phyloP scores from a whole-genome alignment of 495 filamentous ascomycete genomes.

The Talaromyces trachyspermus region DNA sequence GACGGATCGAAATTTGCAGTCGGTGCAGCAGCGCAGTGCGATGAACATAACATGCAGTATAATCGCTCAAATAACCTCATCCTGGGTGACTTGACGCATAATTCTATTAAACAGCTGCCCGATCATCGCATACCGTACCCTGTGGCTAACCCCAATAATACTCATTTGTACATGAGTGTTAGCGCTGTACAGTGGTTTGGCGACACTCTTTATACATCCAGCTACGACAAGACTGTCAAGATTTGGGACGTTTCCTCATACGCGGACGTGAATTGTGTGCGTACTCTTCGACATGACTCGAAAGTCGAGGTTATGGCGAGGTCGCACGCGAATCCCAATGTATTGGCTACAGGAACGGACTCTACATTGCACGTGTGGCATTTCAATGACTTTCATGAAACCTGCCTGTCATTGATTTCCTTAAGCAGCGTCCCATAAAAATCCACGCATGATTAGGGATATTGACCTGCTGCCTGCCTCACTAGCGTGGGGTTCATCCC shows the following conservation, averaged over 20 bases:
- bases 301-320: constrained; percentile 66
- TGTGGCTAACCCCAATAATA: constrained; percentile 48
- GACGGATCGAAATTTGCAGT: constrained; percentile 42
- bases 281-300: constrained; percentile 55
- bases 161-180: constrained; percentile 69
- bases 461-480: constrained; percentile 55
- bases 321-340: constrained; percentile 29
- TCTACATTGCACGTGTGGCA: constrained; percentile 28
- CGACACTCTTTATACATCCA: constrained; percentile 61
- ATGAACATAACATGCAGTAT: constrained; percentile 73
- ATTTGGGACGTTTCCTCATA: constrained; percentile 53
- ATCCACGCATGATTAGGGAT: constrained; percentile 34
- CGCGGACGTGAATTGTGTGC: constrained; percentile 27
- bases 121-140: constrained; percentile 61
- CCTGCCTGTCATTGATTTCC: constrained; percentile 13
- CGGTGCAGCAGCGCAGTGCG: constrained; percentile 67
- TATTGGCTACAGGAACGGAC: constrained; percentile 46
- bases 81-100: constrained; percentile 52
- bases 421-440: background rate
- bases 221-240: constrained; percentile 75
- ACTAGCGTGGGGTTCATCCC: constrained; percentile 60
- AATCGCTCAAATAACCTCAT: constrained; percentile 74
- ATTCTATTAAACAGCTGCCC: constrained; percentile 54
- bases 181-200: constrained; percentile 67
- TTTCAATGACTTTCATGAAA: constrained; percentile 8